These are phyloP conservation scores for Russula abietina DNA, from an alignment of 768 basidiomycete species.

Conservation along the genomic window DNA sequence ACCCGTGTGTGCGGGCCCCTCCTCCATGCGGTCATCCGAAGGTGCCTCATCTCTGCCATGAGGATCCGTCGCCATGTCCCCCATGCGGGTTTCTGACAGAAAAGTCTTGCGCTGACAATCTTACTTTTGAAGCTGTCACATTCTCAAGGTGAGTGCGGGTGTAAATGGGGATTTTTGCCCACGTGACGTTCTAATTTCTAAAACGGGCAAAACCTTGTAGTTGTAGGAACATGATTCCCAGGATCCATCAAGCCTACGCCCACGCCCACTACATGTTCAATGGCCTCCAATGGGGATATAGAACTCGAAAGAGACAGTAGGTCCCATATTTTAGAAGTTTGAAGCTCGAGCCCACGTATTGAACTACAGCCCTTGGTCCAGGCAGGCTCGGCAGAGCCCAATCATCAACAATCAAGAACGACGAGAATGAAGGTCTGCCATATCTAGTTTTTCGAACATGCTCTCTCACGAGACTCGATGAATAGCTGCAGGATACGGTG, in stretches of 20 bases:
- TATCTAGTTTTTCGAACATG: background rate
- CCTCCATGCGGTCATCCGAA: conserved; percentile 80
- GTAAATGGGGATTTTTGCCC: too few species aligned
- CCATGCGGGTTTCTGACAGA: conserved; percentile 78
- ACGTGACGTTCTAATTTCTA: too few species aligned
- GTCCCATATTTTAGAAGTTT: background rate
- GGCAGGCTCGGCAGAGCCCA: background rate
- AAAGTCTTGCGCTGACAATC: conserved; percentile 57
- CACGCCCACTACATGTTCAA: background rate
- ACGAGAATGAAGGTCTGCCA: background rate
- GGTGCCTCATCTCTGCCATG: conserved; percentile 78
- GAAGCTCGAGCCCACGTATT: background rate
- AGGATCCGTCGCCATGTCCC: conserved; percentile 63
- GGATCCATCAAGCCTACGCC: too few species aligned
- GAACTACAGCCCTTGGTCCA: background rate
- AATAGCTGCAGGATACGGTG: background rate
- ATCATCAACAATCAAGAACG: background rate
- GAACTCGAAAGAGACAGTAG: background rate
- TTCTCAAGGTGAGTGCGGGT: too few species aligned
- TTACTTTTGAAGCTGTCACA: too few species aligned
- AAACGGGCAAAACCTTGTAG: too few species aligned
- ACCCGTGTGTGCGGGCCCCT: conserved; percentile 68
- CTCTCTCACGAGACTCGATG: background rate
- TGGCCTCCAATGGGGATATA: background rate
- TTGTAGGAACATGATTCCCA: too few species aligned